Evolutionary conservation across 2,329 filamentous ascomycete genomes (phyloP).

Genomic region (Hawksworthiomyces lignivorus): DNA sequence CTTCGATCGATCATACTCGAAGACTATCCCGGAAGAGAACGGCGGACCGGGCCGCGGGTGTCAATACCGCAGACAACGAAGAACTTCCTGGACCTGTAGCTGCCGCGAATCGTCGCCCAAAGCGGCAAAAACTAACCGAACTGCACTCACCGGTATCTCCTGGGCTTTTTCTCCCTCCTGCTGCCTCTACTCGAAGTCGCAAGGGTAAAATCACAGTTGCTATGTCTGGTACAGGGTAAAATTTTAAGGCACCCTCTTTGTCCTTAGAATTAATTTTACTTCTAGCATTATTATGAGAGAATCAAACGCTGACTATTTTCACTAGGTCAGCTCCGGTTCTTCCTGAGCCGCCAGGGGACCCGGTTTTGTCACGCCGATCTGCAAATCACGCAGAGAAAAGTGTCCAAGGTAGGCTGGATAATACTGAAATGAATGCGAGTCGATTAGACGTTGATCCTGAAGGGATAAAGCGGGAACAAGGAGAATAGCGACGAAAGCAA

Average conservation of each 20-base stretch:
- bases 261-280: background rate
- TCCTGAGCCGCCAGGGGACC: too few relatives aligned
- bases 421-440: too few relatives aligned
- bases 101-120: conserved; percentile 55
- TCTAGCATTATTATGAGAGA: background rate
- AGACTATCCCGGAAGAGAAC: too few relatives aligned
- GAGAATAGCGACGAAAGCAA: too few relatives aligned
- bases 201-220: conserved; percentile 54
- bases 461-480: too few relatives aligned
- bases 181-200: conserved; percentile 39
- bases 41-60: background rate
- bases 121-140: conserved; percentile 56
- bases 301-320: too few relatives aligned
- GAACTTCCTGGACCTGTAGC: conserved; percentile 17
- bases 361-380: too few relatives aligned
- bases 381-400: too few relatives aligned
- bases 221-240: conserved; percentile 69
- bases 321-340: too few relatives aligned
- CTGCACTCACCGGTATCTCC: conserved; percentile 26
- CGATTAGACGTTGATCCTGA: too few relatives aligned
- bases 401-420: too few relatives aligned
- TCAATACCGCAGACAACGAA: conserved; percentile 15
- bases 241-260: background rate
- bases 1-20: too few relatives aligned
- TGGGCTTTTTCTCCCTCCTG: conserved; percentile 25